A percentile compares a stretch with the other conserved stretches of the same genome.
phyloP scores from a whole-genome alignment of 164 flowering plant genomes.

The Liriodendron chinense region DNA sequence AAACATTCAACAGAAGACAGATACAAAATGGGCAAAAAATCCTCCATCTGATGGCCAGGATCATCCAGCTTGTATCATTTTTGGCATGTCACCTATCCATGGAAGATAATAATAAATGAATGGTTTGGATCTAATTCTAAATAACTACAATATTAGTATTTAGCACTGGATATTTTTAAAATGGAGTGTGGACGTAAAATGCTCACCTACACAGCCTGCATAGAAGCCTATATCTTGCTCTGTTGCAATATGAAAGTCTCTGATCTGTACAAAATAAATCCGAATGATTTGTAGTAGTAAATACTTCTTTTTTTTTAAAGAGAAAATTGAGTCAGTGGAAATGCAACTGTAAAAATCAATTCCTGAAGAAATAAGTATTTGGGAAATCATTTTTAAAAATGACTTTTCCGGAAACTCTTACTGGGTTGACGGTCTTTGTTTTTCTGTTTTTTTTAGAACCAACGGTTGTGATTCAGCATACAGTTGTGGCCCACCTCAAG shows the following conservation, averaged over 20 bases:
- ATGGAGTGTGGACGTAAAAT: background rate
- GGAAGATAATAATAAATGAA: background rate
- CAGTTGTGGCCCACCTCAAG: too few relatives aligned
- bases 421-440: too few relatives aligned
- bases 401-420: background rate
- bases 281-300: background rate
- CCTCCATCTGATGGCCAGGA: too few relatives aligned
- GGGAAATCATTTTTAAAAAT: background rate
- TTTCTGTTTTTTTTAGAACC: too few relatives aligned
- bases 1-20: too few relatives aligned
- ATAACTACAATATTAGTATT: background rate
- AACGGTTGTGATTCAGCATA: too few relatives aligned
- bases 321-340: background rate
- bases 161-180: too few relatives aligned
- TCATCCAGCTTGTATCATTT: too few relatives aligned
- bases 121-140: background rate
- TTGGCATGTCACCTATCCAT: too few relatives aligned
- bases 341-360: background rate
- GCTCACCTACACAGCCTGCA: slow-evolving; percentile 72
- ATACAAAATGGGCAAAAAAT: too few relatives aligned
- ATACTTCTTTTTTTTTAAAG: background rate
- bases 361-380: background rate
- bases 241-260: slow-evolving; percentile 65
- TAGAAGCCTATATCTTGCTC: slow-evolving; percentile 78
- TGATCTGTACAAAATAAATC: slow-evolving; percentile 36